A percentile compares a stretch with the other conserved stretches of the same genome.
Conservation (phyloP, 768 basidiomycete genomes). For the Candolleomyces eurysporus region DNA sequence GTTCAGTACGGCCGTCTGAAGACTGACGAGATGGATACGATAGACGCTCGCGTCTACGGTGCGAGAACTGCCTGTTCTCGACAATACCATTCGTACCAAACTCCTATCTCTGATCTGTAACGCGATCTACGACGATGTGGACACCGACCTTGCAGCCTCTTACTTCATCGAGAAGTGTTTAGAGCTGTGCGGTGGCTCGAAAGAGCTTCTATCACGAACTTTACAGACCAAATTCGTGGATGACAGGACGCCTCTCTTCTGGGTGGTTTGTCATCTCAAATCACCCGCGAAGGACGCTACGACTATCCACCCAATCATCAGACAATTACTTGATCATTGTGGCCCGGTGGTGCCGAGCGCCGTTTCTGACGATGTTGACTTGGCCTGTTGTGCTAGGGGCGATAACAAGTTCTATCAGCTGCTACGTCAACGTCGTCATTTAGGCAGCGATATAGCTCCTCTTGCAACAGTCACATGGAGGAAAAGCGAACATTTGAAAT, state of each 20-base stretch:
- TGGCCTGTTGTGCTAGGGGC: too few relatives aligned
- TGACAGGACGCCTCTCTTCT: neutral
- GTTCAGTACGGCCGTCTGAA: too few relatives aligned
- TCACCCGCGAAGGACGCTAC: too few relatives aligned
- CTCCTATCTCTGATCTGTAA: neutral
- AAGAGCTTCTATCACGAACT: neutral
- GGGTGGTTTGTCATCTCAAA: neutral
- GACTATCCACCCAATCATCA: neutral
- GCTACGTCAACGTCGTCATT: too few relatives aligned
- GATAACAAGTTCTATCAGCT: too few relatives aligned
- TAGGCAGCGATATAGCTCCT: too few relatives aligned
- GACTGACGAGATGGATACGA: neutral
- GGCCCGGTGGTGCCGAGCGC: too few relatives aligned
- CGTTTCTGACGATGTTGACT: too few relatives aligned
- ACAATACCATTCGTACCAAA: neutral
- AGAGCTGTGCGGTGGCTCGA: neutral
- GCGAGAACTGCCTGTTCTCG: neutral
- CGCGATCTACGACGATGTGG: neutral
- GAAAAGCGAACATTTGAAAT: too few relatives aligned
- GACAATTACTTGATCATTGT: neutral
- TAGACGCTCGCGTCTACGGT: neutral
- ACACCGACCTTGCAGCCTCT: neutral
- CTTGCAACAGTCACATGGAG: too few relatives aligned
- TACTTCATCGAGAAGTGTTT: neutral
- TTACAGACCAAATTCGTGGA: neutral